Evolutionary conservation across 2,329 filamentous ascomycete genomes (phyloP).

Genomic region (Colletotrichum falcatum): DNA sequence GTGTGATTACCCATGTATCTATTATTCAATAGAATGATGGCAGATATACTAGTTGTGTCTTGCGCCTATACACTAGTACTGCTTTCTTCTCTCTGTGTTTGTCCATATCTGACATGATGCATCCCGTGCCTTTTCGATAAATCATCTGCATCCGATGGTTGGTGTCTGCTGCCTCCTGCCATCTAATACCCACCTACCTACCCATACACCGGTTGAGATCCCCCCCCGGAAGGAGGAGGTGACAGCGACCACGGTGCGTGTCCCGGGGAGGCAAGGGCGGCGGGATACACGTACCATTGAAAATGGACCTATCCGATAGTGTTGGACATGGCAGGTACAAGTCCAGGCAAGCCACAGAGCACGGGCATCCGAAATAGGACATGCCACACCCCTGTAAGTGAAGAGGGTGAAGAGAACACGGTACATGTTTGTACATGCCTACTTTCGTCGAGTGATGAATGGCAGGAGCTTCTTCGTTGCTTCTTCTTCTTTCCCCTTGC

Average conservation of each 20-base stretch:
- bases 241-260: slow-evolving; percentile 10
- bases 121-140: neutral
- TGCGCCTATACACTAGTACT: too few species aligned
- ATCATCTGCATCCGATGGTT: neutral
- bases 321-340: slow-evolving; percentile 39
- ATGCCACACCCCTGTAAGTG: slow-evolving; percentile 25
- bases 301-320: slow-evolving; percentile 34
- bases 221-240: neutral
- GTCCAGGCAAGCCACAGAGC: slow-evolving; percentile 33
- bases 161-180: neutral
- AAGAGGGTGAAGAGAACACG: slow-evolving; percentile 17
- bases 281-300: slow-evolving; percentile 15
- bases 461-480: slow-evolving; percentile 25
- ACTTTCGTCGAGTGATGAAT: neutral
- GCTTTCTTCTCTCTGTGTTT: neutral
- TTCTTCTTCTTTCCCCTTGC: neutral
- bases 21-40: slow-evolving; percentile 16
- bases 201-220: neutral
- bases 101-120: neutral
- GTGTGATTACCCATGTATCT: slow-evolving; percentile 24
- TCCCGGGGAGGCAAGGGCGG: slow-evolving; percentile 16
- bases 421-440: neutral
- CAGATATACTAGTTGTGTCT: neutral
- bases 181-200: neutral
- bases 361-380: slow-evolving; percentile 16